A percentile compares a stretch with the other conserved stretches of the same genome.
phyloP scores from a whole-genome alignment of 2,329 filamentous ascomycete genomes.

The Epicoccum nigrum region DNA sequence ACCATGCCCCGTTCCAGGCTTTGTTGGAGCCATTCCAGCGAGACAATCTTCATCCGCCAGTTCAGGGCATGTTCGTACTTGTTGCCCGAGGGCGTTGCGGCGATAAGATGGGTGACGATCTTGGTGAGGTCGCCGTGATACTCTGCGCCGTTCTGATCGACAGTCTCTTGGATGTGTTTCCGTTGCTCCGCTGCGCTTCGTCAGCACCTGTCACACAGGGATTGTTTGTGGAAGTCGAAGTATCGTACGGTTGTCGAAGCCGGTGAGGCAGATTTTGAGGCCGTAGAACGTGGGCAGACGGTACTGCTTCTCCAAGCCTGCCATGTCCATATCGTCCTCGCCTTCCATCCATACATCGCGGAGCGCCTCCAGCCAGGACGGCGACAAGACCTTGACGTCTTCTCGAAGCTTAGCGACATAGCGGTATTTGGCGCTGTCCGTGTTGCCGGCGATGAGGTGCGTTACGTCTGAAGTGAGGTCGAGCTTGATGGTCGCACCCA shows the following conservation, averaged over 20 bases:
- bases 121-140: slow-evolving; percentile 90
- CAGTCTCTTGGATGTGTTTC: slow-evolving; percentile 70
- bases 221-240: neutral
- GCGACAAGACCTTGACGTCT: slow-evolving; percentile 81
- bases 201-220: slow-evolving; percentile 30
- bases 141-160: slow-evolving; percentile 74
- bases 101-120: slow-evolving; percentile 85
- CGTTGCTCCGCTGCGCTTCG: slow-evolving; percentile 64
- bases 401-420: slow-evolving; percentile 90
- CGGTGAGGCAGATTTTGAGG: slow-evolving; percentile 71
- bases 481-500: slow-evolving; percentile 86
- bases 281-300: slow-evolving; percentile 67
- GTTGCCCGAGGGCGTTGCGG: slow-evolving; percentile 76
- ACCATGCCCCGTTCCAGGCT: slow-evolving; percentile 87
- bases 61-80: slow-evolving; percentile 88
- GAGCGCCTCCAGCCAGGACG: slow-evolving; percentile 84
- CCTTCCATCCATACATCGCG: slow-evolving; percentile 81
- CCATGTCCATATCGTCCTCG: slow-evolving; percentile 74
- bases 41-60: slow-evolving; percentile 82
- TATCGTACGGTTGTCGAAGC: slow-evolving; percentile 66
- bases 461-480: slow-evolving; percentile 96
- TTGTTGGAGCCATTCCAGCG: slow-evolving; percentile 83
- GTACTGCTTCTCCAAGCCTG: slow-evolving; percentile 70
- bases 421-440: slow-evolving; percentile 90
- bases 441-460: slow-evolving; percentile 88